Evolutionary conservation across 768 basidiomycete genomes (phyloP).

Genomic region (Suillus placidus): DNA sequence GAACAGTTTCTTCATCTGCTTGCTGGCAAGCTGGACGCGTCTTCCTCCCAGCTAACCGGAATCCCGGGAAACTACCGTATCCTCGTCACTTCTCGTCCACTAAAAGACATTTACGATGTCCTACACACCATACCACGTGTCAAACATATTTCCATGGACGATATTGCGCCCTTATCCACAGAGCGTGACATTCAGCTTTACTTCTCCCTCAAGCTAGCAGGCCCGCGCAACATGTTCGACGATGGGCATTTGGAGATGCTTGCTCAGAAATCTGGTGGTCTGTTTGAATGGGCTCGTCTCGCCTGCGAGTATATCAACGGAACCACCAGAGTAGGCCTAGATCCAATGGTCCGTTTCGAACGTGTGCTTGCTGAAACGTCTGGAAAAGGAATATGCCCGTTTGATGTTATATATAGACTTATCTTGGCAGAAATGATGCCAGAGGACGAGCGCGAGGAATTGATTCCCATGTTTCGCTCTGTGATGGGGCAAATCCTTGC

Average conservation of each 20-base stretch:
- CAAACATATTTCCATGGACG: conserved; percentile 1
- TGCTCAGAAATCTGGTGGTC: conserved; percentile 4
- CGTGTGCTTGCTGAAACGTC: neutral
- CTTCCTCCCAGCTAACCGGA: neutral
- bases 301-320: conserved; percentile 19
- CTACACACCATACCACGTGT: conserved; percentile 11
- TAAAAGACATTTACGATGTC: conserved; percentile 7
- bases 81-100: conserved; percentile 19
- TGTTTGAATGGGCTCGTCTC: conserved; percentile 14
- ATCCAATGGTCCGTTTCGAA: conserved; percentile 5
- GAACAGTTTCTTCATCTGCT: conserved; percentile 19
- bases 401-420: conserved; percentile 8
- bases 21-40: neutral
- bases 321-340: neutral
- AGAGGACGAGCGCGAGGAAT: neutral
- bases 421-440: conserved; percentile 7
- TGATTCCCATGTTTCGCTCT: conserved; percentile 3
- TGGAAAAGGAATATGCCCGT: neutral
- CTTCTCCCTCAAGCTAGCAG: neutral
- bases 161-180: neutral
- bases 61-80: conserved; percentile 17
- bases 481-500: conserved; percentile 9
- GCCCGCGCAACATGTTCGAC: neutral
- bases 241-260: neutral
- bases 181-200: conserved; percentile 11